Base-by-base conservation (phyloP, 2,329 filamentous ascomycete genomes). In the Diaporthe ampelina region DNA sequence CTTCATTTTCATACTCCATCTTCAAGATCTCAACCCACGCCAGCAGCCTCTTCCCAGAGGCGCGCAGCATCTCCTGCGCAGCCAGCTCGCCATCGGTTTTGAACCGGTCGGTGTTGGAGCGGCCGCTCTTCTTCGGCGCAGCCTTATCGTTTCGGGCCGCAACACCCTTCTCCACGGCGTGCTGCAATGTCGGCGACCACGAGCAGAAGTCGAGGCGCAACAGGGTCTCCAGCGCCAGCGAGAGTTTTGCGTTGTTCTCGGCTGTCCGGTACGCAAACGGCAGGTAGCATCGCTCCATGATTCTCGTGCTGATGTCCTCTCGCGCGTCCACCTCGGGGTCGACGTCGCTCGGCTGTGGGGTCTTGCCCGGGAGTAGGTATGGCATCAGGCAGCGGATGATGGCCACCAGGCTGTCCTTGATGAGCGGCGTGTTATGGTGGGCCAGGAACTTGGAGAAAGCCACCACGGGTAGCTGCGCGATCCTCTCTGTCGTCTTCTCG, bases 201-300 rank as follows among this genome's bases (percentile, higher is more conserved):
- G 75, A 73, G 17, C 85, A 76, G 82, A 85, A 88, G 4, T 89
- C 81, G 9, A 91, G 83, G 59, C 91, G 87, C 40, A 94, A 79
- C 67, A 94, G 82, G 2, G 86, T 87, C 82, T 96, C 94, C 0
- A 95, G 84, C 40, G 94, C 81, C 13, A 95, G 82, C 2, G 92
- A 92, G 50, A 95, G 86, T 80, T 93, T 94, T 37, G 92, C 91
- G 78, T 97, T 95, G 76, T 95, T 93, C 26, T 90, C 88, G 0
- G 88, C 82, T 0, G 88, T 90, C 74, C 90, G 91, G 1, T 94
- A 93, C 0, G 92, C 86, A 77, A 88, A 91, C 0, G 90, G 90
- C 2, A 95, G 86, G 80, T 91, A 95, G 78, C 91, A 92, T 57
- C 85, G 81, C 79, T 88, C 84, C 56, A 91, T 80, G 76, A 91